Conservation (phyloP, 768 basidiomycete species). For the Tricholoma furcatifolium region DNA sequence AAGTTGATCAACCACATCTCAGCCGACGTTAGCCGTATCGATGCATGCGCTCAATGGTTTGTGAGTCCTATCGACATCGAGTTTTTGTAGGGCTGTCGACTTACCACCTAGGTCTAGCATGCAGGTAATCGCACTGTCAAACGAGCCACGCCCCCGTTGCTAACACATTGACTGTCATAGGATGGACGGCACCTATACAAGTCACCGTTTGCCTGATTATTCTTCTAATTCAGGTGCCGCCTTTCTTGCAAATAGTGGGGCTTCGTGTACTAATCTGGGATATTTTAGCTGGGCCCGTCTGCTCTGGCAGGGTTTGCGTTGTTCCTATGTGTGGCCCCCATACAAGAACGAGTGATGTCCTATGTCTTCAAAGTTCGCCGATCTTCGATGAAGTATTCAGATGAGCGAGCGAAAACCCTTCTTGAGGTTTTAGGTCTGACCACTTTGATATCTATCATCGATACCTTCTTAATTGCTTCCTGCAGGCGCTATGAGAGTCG, state of each 20-base stretch:
- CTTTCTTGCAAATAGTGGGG: neutral
- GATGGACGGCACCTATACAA: slow-evolving; percentile 71
- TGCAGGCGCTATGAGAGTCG: slow-evolving; percentile 63
- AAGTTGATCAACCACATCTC: slow-evolving; percentile 60
- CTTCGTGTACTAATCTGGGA: neutral
- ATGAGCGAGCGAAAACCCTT: slow-evolving; percentile 60
- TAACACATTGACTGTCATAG: slow-evolving; percentile 21
- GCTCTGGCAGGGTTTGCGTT: slow-evolving; percentile 70
- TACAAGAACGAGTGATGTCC: slow-evolving; percentile 65
- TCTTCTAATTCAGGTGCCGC: slow-evolving; percentile 51
- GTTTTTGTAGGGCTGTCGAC: neutral
- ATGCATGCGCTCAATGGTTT: slow-evolving; percentile 71
- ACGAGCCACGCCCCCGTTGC: neutral
- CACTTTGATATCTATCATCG: neutral
- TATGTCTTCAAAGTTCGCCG: slow-evolving; percentile 53
- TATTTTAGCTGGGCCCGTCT: slow-evolving; percentile 58
- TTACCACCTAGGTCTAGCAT: slow-evolving; percentile 28
- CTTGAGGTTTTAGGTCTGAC: slow-evolving; percentile 57
- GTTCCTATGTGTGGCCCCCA: slow-evolving; percentile 59
- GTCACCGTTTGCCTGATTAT: slow-evolving; percentile 58
- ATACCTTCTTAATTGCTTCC: neutral
- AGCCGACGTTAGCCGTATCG: slow-evolving; percentile 63
- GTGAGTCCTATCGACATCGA: slow-evolving; percentile 35
- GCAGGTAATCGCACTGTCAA: slow-evolving; percentile 27
- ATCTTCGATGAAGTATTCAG: slow-evolving; percentile 59